Base-by-base conservation (phyloP, 352 stramenopile species). In the Peronosclerospora sorghi region DNA sequence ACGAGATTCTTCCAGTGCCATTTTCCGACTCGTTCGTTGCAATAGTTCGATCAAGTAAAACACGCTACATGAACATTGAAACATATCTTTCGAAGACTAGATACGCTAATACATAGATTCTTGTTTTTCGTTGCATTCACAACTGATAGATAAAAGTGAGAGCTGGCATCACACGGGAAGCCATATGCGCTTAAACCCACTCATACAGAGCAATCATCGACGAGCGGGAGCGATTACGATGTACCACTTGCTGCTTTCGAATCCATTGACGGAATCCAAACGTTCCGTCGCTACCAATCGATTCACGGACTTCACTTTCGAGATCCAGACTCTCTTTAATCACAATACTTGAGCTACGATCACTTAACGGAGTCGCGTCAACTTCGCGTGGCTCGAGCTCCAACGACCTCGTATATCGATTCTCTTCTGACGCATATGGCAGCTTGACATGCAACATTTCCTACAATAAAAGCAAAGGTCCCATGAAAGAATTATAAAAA, bases 221-320 rank as follows among this genome's bases (percentile, higher is more conserved):
- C 18, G 77, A 86, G 8, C 74, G 63, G 1, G 77, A 86, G 5
- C 77, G 73, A 52, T 86, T 76, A 17, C 74, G 69, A 40, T 86
- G 74, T 8, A 89, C 77, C 1, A 90, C 71, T 45, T 86, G 81
- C 37, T 88, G 78, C 58, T 84, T 90, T 15, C 75, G 69, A 44
- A 90, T 73, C 78, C 75, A 88, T 45, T 88, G 75, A 12, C 78
- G 73, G 29, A 88, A 78, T 4, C 75, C 78, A 29, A 88, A 87
- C 0, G 67, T 90, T 7, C 76, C 75, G 27, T 86, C 75, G 8
- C 56, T 58, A 4, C 78, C 78, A 24, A 87, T 85, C 17, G 74
- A 88, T 38, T 77, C 78, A 18, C 74, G 70, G 18, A 87, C 75
- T 64, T 90, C 73, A 45, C 35, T 86, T 49, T 86, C 73, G 15